Evolutionary conservation across 164 flowering plant genomes (phyloP).

Genomic region (Magnolia kwangsiensis): DNA sequence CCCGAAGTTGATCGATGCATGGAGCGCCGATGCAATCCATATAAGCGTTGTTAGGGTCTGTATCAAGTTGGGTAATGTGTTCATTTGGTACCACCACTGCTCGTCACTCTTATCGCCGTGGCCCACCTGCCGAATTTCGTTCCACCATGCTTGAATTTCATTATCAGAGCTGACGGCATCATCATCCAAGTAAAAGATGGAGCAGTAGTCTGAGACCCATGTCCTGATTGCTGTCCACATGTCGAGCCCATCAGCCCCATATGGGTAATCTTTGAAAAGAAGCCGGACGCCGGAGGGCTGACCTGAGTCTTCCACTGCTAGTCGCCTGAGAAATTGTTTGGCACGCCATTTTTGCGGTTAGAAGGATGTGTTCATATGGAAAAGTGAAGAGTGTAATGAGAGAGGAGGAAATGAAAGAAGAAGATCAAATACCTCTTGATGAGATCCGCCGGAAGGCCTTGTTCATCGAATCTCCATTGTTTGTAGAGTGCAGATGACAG

Average conservation of each 20-base stretch:
- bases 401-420: neutral
- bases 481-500: slow-evolving; percentile 47
- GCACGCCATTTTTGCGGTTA: neutral
- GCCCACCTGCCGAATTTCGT: slow-evolving; percentile 48
- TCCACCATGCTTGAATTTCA: slow-evolving; percentile 72
- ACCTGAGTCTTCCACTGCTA: slow-evolving; percentile 40
- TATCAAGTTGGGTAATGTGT: slow-evolving; percentile 23
- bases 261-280: slow-evolving; percentile 61
- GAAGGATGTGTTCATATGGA: no score
- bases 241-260: slow-evolving; percentile 61
- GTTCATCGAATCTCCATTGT: slow-evolving; percentile 55
- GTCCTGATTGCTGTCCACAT: slow-evolving; percentile 53
- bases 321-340: slow-evolving; percentile 28
- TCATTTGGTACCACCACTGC: slow-evolving; percentile 49
- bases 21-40: slow-evolving; percentile 66
- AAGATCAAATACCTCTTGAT: slow-evolving; percentile 46
- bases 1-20: slow-evolving; percentile 63
- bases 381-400: neutral
- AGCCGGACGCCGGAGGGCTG: slow-evolving; percentile 34
- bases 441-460: slow-evolving; percentile 67
- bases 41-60: slow-evolving; percentile 50
- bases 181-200: slow-evolving; percentile 40
- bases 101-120: slow-evolving; percentile 54
- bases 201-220: slow-evolving; percentile 59
- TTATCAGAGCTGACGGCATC: slow-evolving; percentile 29